Conservation (phyloP, 2,329 filamentous ascomycete genomes). For the Colletotrichum sp. region DNA sequence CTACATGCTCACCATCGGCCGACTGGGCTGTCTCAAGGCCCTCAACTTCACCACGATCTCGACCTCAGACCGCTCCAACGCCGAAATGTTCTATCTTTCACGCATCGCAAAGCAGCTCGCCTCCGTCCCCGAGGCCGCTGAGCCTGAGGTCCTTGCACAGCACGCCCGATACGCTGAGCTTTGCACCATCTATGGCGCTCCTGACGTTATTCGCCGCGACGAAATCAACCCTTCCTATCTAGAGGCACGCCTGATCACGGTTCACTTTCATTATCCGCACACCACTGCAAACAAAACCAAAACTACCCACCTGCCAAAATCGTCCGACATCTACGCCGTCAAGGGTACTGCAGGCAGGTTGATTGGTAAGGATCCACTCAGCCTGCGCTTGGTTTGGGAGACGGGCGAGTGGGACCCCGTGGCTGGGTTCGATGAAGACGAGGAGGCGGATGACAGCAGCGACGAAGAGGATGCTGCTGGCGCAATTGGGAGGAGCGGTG, state of each 20-base stretch:
- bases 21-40: constrained; percentile 68
- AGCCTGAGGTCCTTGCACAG: constrained; percentile 58
- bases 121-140: constrained; percentile 55
- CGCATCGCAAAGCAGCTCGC: constrained; percentile 80
- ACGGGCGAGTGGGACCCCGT: constrained; percentile 91
- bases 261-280: constrained; percentile 53
- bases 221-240: constrained; percentile 79
- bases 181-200: constrained; percentile 78
- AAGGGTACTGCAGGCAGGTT: constrained; percentile 77
- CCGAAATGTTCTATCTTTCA: constrained; percentile 92
- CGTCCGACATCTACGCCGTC: constrained; percentile 80
- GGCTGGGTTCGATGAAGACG: constrained; percentile 62
- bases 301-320: constrained; percentile 68
- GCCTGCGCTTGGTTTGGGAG: constrained; percentile 78
- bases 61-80: constrained; percentile 78
- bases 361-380: constrained; percentile 70
- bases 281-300: constrained; percentile 27
- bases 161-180: constrained; percentile 79
- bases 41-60: constrained; percentile 80
- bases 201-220: constrained; percentile 61
- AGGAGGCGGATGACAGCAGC: constrained; percentile 54
- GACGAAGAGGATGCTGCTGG: constrained; percentile 54
- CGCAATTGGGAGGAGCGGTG: constrained; percentile 24
- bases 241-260: constrained; percentile 76
- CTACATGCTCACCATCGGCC: constrained; percentile 86